Conservation (phyloP, 179 eudicot species). For the Corrigiola litoralis region DNA sequence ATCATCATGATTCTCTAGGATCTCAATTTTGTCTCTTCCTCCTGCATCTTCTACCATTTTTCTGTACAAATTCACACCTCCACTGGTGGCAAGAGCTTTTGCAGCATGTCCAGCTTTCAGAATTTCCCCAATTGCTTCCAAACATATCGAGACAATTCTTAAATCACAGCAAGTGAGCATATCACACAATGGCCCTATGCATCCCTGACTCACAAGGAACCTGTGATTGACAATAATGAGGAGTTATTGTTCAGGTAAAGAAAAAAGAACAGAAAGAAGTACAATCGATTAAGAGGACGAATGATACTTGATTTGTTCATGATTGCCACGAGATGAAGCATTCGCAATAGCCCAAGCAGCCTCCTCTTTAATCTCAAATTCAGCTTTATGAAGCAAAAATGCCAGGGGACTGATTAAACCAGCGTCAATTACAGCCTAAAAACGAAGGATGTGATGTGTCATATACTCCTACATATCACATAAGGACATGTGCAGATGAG, state of each 20-base stretch:
- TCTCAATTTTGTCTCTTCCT: slow-evolving; percentile 68
- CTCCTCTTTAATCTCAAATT: slow-evolving; percentile 73
- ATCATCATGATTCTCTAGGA: slow-evolving; percentile 66
- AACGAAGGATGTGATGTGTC: not conserved
- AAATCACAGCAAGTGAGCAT: slow-evolving; percentile 66
- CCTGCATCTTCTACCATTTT: slow-evolving; percentile 65
- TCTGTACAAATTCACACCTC: slow-evolving; percentile 49
- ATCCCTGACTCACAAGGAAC: slow-evolving; percentile 53
- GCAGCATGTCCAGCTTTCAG: slow-evolving; percentile 70
- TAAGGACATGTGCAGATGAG: not conserved
- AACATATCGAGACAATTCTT: slow-evolving; percentile 63
- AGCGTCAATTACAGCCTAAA: slow-evolving; percentile 55
- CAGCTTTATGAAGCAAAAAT: slow-evolving; percentile 56
- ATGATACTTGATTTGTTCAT: slow-evolving; percentile 64
- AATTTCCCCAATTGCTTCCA: slow-evolving; percentile 74
- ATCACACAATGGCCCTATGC: slow-evolving; percentile 71
- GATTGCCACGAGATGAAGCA: slow-evolving; percentile 67
- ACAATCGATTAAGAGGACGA: not conserved
- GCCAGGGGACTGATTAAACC: slow-evolving; percentile 52
- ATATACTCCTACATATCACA: no score
- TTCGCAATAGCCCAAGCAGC: slow-evolving; percentile 78
- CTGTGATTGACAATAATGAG: slow-evolving; percentile 28
- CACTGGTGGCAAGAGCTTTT: slow-evolving; percentile 43
- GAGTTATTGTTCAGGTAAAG: not conserved
- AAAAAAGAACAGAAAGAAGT: not conserved